phyloP scores from a whole-genome alignment of 345 rosid genomes.

The Eucalyptus guilfoylei region DNA sequence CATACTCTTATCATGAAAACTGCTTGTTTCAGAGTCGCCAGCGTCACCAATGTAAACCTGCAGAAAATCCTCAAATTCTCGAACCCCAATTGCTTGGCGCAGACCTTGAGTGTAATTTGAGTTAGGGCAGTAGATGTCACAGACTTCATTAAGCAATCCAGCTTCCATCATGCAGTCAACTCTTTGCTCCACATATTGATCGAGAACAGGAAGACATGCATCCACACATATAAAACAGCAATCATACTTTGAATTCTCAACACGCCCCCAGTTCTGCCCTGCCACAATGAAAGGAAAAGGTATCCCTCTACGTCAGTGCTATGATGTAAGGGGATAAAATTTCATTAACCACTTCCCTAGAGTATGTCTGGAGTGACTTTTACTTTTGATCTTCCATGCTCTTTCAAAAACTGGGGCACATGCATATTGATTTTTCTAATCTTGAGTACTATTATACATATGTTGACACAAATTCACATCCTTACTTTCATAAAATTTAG shows the following conservation, averaged over 20 bases:
- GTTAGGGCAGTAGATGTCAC: conserved; percentile 47
- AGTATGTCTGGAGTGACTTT: background rate
- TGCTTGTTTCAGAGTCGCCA: background rate
- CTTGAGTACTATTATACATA: background rate
- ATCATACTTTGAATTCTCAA: conserved; percentile 36
- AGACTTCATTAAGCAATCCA: conserved; percentile 78
- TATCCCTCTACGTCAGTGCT: background rate
- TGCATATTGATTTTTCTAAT: background rate
- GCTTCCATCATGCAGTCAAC: conserved; percentile 76
- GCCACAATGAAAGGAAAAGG: conserved; percentile 17
- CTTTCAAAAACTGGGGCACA: background rate
- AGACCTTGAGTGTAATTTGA: conserved; percentile 74
- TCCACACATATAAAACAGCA: conserved; percentile 84
- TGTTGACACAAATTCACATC: background rate
- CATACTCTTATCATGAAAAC: conserved; percentile 1
- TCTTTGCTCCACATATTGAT: conserved; percentile 58
- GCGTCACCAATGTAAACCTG: conserved; percentile 7
- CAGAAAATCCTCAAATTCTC: conserved; percentile 69
- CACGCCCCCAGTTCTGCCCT: conserved; percentile 97
- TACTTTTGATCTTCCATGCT: background rate
- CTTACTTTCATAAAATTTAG: background rate
- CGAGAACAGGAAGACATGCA: conserved; percentile 47
- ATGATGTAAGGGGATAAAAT: background rate
- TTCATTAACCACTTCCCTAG: background rate
- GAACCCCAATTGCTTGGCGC: conserved; percentile 84